Base-by-base conservation (phyloP, 129 eudicot genomes). In the Tagetes patula region DNA sequence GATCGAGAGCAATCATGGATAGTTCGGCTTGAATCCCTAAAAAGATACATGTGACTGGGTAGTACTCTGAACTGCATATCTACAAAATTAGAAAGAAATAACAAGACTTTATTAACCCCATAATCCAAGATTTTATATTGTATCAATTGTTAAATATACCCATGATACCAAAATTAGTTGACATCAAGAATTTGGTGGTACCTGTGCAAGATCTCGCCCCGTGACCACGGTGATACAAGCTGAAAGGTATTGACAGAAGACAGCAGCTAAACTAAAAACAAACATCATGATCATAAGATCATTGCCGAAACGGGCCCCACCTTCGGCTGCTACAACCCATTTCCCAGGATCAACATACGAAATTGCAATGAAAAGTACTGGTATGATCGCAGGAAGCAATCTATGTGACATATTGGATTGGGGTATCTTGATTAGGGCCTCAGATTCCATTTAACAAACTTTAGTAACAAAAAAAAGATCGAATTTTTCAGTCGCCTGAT, bases 341-440 rank as follows among this genome's bases (percentile, higher is more conserved):
- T 92, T 92, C 70, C 98, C 98, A 5, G 98, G 98, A 79, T 93
- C 96, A 54, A 93, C 69, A 70, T 89, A 93, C 41, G 90, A 68
- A 8, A 93, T 77, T 61, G 95, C 94, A 74, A 93, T 60, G 59
- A 87, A 77, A 67, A 93, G 87, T 65, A 84, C 84, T 4, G 98
- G 98, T 46, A 79, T 78, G 42, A 77, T 47, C 76, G 91, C 88
- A 58, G 91, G 77, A 72, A 92, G 75, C 34, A 84, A 27, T 65
- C 84, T 82, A 37, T 67, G 81, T 54, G 64, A 14, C 8, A 80
- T 31, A 79, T 83, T 73, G 37, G 80, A 75, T 80, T 78, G 83
- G 49, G 77, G 53, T 73, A 77, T 67, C 3, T 62, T 47, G 69
- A 74, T 52, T 68, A 67, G 58, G 65, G 55, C 71, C 75, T 82